Base-by-base conservation (phyloP, 2,329 filamentous ascomycete species). In the Hypoxylon sp. region DNA sequence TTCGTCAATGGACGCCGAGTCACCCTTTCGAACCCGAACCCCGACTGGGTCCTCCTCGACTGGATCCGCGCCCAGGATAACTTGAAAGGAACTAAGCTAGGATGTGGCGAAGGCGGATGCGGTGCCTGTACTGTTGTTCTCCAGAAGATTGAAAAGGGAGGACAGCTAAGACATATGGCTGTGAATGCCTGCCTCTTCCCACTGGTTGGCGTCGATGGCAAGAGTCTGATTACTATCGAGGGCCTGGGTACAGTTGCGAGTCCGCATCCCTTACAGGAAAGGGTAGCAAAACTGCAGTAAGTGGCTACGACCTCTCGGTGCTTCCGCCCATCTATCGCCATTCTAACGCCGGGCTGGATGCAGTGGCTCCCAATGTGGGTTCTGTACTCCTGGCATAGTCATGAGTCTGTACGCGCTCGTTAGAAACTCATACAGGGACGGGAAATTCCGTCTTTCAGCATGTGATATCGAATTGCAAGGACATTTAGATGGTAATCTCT, bases 221-320 rank as follows among this genome's bases (percentile, higher is more conserved):
- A 98, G 80, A 95, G 98, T 85, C 93, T 98, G 76, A 94, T 98
- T 76, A 98, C 95, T 2, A 90, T 98, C 41, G 94, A 98, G 80
- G 95, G 94, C 5, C 97, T 98, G 73, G 95, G 94, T 5, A 92
- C 90, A 77, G 89, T 92, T 30, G 90, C 94, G 79, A 88, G 85
- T 41, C 95, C 94, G 7, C 94, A 98, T 82, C 92, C 94, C 2
- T 85, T 91, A 3, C 95, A 98, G 78, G 94, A 98, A 81, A 87
- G 94, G 50, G 91, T 98, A 72, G 94, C 95, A 17, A 91, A 91
- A 79, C 68, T 72, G 68, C 70, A 72, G 70, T 72, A 63, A 60
- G 70, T 69, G 2, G 17, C 21, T 25, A 25, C 11, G 5, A 36
- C 3, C 5, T 43, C 32, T 32, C 46, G 13, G 28, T 23, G 11